Evolutionary conservation across 2,329 filamentous ascomycete species (phyloP).

Genomic region (Colletotrichum sp.): DNA sequence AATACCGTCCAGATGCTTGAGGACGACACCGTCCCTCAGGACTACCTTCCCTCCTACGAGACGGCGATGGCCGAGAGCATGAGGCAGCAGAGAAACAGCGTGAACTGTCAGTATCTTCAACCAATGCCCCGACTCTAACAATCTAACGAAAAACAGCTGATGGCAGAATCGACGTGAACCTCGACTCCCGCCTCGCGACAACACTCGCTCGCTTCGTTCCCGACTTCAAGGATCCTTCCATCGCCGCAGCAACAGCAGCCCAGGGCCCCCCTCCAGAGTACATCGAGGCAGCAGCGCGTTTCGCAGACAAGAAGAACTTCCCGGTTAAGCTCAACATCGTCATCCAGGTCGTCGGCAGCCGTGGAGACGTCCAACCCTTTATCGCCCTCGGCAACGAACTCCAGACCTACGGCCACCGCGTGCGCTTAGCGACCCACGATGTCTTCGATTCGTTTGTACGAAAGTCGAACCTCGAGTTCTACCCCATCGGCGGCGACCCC

Average conservation of each 20-base stretch:
- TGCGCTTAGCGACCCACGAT: constrained; percentile 56
- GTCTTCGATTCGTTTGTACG: constrained; percentile 55
- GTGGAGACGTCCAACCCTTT: constrained; percentile 63
- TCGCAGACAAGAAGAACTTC: constrained; percentile 1
- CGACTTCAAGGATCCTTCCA: constrained; percentile 2
- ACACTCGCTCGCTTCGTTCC: constrained; percentile 16
- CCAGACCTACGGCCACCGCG: constrained; percentile 51
- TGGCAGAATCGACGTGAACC: constrained; percentile 18
- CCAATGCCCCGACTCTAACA: background rate
- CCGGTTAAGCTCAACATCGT: constrained; percentile 50
- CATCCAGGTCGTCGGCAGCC: constrained; percentile 58
- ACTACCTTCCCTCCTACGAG: constrained; percentile 10
- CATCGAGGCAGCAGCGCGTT: background rate
- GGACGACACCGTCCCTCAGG: background rate
- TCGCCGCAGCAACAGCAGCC: background rate
- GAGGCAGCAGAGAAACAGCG: background rate
- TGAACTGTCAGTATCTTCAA: background rate
- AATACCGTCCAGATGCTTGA: background rate
- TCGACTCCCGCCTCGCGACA: constrained; percentile 14
- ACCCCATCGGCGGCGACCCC: constrained; percentile 59
- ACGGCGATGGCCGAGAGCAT: background rate
- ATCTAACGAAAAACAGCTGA: background rate
- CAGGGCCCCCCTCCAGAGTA: constrained; percentile 2
- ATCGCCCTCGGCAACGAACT: constrained; percentile 56
- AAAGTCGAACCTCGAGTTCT: constrained; percentile 55